These are phyloP conservation scores for Apiospora sp. DNA, from an alignment of 2,329 filamentous ascomycete genomes.

Conservation along the genomic window DNA sequence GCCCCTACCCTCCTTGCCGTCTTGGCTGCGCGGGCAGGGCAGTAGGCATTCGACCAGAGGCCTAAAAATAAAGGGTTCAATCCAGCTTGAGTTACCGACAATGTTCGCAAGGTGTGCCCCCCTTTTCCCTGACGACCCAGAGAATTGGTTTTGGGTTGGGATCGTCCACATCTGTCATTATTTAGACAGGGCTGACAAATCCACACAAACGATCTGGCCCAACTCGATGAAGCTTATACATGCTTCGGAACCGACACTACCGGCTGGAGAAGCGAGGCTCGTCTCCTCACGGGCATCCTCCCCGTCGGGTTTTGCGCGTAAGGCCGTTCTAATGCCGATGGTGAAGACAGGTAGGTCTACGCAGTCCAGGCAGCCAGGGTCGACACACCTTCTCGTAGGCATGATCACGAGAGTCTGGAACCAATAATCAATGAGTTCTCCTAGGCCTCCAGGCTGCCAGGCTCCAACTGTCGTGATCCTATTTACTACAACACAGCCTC, in stretches of 20 bases:
- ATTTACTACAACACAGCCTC: neutral
- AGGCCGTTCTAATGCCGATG: neutral
- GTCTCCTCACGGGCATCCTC: neutral
- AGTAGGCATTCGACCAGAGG: neutral
- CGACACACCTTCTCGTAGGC: neutral
- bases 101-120: neutral
- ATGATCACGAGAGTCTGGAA: neutral
- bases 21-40: neutral
- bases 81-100: neutral
- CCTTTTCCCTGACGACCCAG: neutral
- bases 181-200: constrained; percentile 3
- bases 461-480: neutral
- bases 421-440: neutral
- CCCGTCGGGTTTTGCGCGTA: neutral
- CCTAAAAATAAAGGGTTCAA: neutral
- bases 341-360: neutral
- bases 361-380: neutral
- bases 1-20: neutral
- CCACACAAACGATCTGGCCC: constrained; percentile 1
- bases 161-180: neutral
- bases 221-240: neutral
- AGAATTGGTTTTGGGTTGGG: neutral
- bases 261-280: neutral
- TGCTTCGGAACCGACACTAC: neutral
- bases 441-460: neutral